Percentiles rank a stretch among this genome's conserved stretches.
phyloP scores from a whole-genome alignment of 306 rosid genomes.

The Corylus americana region DNA sequence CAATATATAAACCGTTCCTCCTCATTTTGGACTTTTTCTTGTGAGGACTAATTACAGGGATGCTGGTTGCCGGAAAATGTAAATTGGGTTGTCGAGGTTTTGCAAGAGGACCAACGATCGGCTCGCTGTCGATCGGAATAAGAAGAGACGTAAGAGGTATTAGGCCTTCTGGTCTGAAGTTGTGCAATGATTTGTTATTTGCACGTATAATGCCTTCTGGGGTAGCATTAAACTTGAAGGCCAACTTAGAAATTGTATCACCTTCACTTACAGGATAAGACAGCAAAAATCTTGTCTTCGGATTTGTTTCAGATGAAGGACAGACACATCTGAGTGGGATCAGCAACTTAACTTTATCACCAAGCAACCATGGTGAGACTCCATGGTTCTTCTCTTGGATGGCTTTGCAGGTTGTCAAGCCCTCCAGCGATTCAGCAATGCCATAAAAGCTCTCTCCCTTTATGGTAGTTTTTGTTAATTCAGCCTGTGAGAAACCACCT shows the following conservation, averaged over 20 bases:
- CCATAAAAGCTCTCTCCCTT: constrained; percentile 70
- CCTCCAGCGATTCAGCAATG: constrained; percentile 70
- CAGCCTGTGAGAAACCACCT: constrained; percentile 51
- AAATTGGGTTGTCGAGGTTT: constrained; percentile 52
- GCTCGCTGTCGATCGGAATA: constrained; percentile 60
- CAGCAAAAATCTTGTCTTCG: constrained; percentile 50
- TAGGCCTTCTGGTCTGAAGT: constrained; percentile 34
- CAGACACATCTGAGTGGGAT: constrained; percentile 83
- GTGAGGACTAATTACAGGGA: constrained; percentile 41
- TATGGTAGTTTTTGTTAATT: constrained; percentile 46
- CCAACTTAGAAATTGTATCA: constrained; percentile 64
- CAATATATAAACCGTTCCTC: constrained; percentile 45
- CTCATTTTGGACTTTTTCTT: constrained; percentile 59
- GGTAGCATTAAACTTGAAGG: constrained; percentile 65
- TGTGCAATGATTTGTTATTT: constrained; percentile 45
- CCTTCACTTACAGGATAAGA: constrained; percentile 71
- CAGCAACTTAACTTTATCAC: constrained; percentile 38
- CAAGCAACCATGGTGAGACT: constrained; percentile 55
- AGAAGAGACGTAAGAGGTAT: constrained; percentile 58
- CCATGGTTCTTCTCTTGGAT: constrained; percentile 58
- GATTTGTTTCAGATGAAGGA: constrained; percentile 47
- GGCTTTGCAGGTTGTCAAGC: constrained; percentile 73
- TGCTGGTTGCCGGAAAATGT: constrained; percentile 36
- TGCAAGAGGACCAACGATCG: constrained; percentile 43
- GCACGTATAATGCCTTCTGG: constrained; percentile 52